A percentile compares a stretch with the other conserved stretches of the same genome.
These are phyloP conservation scores for Monosporozyma solicola DNA, from an alignment of 805 yeast species.

Conservation along the genomic window DNA sequence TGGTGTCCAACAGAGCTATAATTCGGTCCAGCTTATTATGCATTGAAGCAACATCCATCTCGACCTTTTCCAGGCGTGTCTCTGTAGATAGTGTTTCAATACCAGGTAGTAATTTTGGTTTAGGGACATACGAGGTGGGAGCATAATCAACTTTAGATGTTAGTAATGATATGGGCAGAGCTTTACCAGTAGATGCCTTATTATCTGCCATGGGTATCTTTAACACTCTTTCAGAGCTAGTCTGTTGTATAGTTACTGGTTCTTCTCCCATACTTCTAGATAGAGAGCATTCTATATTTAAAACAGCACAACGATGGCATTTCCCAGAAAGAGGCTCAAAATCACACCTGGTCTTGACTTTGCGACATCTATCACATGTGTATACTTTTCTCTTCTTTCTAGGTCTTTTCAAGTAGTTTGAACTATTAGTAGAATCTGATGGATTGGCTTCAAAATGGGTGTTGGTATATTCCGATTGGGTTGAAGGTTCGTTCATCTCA, in stretches of 20 bases:
- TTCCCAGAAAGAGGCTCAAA: slow-evolving; percentile 35
- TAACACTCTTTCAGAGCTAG: neutral
- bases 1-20: slow-evolving; percentile 2
- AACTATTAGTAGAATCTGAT: neutral
- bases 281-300: slow-evolving; percentile 42
- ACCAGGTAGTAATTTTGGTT: neutral
- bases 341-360: slow-evolving; percentile 51
- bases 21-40: slow-evolving; percentile 18
- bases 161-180: neutral
- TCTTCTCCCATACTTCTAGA: neutral
- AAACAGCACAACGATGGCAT: slow-evolving; percentile 45
- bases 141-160: neutral
- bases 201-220: neutral
- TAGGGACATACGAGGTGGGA: neutral
- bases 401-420: slow-evolving; percentile 10
- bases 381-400: slow-evolving; percentile 34
- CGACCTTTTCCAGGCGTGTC: slow-evolving; percentile 18
- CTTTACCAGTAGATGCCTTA: neutral
- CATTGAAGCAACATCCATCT: slow-evolving; percentile 18
- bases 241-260: neutral
- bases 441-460: neutral
- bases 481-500: neutral
- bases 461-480: neutral
- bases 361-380: slow-evolving; percentile 45
- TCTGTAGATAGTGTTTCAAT: neutral